Conservation (phyloP, 257 asterid genomes). For the Avicennia marina region DNA sequence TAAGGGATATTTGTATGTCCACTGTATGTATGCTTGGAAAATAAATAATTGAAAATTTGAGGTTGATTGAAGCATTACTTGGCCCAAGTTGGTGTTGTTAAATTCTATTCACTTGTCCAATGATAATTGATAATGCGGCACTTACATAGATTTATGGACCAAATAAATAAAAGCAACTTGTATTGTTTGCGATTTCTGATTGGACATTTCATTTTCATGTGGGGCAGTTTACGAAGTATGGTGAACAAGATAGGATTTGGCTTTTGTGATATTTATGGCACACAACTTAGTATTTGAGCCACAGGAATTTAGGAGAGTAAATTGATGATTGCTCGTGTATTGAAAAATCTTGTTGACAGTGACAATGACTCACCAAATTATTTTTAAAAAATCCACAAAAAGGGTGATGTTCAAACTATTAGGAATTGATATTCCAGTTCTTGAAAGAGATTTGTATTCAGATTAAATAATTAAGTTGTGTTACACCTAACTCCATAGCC, state of each 20-base stretch:
- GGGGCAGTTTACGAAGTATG: slow-evolving; percentile 2
- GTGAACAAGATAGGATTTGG: too few species aligned
- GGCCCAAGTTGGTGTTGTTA: slow-evolving; percentile 17
- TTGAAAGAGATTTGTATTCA: too few species aligned
- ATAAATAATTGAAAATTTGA: slow-evolving; percentile 13
- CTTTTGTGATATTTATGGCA: too few species aligned
- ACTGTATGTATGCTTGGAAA: not conserved
- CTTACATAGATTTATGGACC: not conserved
- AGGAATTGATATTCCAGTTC: too few species aligned
- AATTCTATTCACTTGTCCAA: slow-evolving; percentile 1
- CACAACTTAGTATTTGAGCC: too few species aligned
- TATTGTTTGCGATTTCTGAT: slow-evolving; percentile 1
- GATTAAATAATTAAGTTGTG: not conserved
- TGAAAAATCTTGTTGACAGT: too few species aligned
- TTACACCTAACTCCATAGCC: not conserved
- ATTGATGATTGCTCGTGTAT: too few species aligned
- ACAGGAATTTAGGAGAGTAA: too few species aligned
- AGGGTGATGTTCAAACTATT: too few species aligned
- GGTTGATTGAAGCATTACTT: not conserved
- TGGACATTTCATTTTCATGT: slow-evolving; percentile 5
- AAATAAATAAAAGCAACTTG: not conserved
- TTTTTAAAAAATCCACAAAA: too few species aligned
- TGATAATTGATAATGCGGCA: too few species aligned
- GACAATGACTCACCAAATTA: too few species aligned
- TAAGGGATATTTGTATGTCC: slow-evolving; percentile 24